Base-by-base conservation (phyloP, 805 yeast species). In the Metschnikowia lunata region DNA sequence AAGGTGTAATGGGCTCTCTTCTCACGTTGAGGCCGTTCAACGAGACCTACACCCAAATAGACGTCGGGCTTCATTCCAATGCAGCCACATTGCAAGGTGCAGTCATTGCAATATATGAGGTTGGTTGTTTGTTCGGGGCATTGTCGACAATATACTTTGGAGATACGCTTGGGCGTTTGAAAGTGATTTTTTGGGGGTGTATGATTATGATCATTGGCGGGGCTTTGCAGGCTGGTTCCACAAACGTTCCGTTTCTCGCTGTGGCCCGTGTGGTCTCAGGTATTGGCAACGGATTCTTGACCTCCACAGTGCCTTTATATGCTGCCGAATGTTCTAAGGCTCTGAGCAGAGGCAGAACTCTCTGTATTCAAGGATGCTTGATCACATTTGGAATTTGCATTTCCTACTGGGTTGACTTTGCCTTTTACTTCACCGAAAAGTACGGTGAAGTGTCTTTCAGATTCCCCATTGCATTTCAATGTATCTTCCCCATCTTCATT, bases 1-100 rank as follows among this genome's bases (percentile, higher is more conserved):
- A 69, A 47, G 75, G 74, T 37, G 63, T 71, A 46, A 69, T 71
- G 71, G 63, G 61, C 6, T 49, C 56, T 30, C 56, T 57, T 37
- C 52, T 57, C 40, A 56, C 60, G 2, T 39, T 57, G 14, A 48
- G 48, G 30, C 47, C 57, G 11, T 57, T 57, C 32, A 48, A 47
- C 27, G 39, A 54, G 27, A 47, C 53, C 7, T 57, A 55, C 45
- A 43, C 54, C 1, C 41, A 49, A n/a, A 57, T 57, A 14, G 52
- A 55, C 46, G 42, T 42, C 11, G 37, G 40, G 14, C 30, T 46
- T 13, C 46, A 53, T 29, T 41, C 42, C 9, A 34, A 34, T 8
- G 48, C 51, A 13, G 46, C 57, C 5, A 52, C 60, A 2, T 39
- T 52, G 15, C 61, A 57, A 40, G 61, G 61, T 14, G 53, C 52